Percentiles rank a stretch among this genome's conserved stretches.
phyloP scores from a whole-genome alignment of 148 eudicot genomes.

The Chenopodium album region DNA sequence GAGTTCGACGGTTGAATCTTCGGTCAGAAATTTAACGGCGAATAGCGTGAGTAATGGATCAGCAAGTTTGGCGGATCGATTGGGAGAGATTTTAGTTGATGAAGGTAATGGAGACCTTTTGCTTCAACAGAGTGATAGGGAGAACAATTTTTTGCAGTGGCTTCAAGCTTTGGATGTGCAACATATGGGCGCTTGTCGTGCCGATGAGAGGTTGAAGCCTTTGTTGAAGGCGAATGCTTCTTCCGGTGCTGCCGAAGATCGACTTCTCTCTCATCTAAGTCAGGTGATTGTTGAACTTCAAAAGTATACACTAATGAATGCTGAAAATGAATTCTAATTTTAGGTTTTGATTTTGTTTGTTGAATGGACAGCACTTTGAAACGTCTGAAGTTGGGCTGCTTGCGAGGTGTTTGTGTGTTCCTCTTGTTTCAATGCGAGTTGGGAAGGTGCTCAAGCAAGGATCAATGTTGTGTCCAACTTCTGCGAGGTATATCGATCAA shows the following conservation, averaged over 20 bases:
- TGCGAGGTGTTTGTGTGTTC: slow-evolving; percentile 90
- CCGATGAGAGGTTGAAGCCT: slow-evolving; percentile 87
- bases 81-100: slow-evolving; percentile 41
- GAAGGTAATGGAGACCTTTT: slow-evolving; percentile 65
- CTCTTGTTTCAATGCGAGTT: slow-evolving; percentile 82
- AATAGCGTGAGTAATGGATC: slow-evolving; percentile 24
- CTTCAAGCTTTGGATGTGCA: slow-evolving; percentile 80
- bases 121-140: slow-evolving; percentile 52
- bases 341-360: not conserved
- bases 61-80: slow-evolving; percentile 45
- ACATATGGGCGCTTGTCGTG: slow-evolving; percentile 85
- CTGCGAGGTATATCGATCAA: slow-evolving; percentile 44
- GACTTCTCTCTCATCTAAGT: slow-evolving; percentile 69
- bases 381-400: slow-evolving; percentile 85
- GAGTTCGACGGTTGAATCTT: slow-evolving; percentile 10
- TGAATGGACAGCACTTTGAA: slow-evolving; percentile 67
- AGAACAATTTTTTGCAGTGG: slow-evolving; percentile 56
- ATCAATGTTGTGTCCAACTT: slow-evolving; percentile 60
- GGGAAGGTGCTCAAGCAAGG: slow-evolving; percentile 89
- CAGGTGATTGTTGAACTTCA: slow-evolving; percentile 41
- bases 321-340: not conserved
- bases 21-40: slow-evolving; percentile 1
- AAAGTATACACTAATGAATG: not conserved
- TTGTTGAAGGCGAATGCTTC: slow-evolving; percentile 69
- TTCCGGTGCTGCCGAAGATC: slow-evolving; percentile 67